phyloP scores from a whole-genome alignment of 805 yeast species.

The Candida fluviatilis region DNA sequence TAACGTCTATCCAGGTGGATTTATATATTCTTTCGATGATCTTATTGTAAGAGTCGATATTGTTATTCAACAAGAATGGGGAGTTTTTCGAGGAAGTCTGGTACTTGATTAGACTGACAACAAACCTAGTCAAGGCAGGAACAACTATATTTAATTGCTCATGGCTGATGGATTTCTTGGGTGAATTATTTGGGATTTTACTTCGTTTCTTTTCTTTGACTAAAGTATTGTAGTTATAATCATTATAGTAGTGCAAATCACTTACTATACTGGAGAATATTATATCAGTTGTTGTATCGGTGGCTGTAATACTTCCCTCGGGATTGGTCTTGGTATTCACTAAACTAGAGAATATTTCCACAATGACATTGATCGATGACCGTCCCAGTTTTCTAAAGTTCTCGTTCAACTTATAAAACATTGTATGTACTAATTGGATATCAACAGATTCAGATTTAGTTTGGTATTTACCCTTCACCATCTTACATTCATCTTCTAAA shows the following conservation, averaged over 20 bases:
- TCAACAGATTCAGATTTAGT: constrained; percentile 20
- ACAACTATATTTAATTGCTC: constrained; percentile 20
- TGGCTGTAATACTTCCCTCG: constrained; percentile 14
- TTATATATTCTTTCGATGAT: constrained; percentile 20
- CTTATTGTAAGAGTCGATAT: constrained; percentile 21
- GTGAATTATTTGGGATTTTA: constrained; percentile 19
- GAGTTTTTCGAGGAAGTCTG: too few relatives aligned
- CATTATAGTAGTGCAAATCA: constrained; percentile 25
- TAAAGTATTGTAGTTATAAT: constrained; percentile 21
- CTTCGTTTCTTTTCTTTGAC: constrained; percentile 10
- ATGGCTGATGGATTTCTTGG: constrained; percentile 20
- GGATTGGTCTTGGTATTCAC: constrained; percentile 15
- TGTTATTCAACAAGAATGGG: too few relatives aligned
- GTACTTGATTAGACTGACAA: constrained; percentile 11
- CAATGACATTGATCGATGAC: constrained; percentile 19
- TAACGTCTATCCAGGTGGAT: constrained; percentile 21
- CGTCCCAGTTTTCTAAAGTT: constrained; percentile 12
- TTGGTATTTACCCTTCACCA: not conserved
- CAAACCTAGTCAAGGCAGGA: constrained; percentile 18
- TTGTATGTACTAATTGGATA: constrained; percentile 26
- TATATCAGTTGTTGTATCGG: constrained; percentile 26
- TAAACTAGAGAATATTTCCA: constrained; percentile 24
- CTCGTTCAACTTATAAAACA: constrained; percentile 30
- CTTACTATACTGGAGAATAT: constrained; percentile 25
- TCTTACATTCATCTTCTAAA: not conserved